A percentile compares a stretch with the other conserved stretches of the same genome.
phyloP scores from a whole-genome alignment of 495 filamentous ascomycete species.

The Talaromyces nanjingensis region DNA sequence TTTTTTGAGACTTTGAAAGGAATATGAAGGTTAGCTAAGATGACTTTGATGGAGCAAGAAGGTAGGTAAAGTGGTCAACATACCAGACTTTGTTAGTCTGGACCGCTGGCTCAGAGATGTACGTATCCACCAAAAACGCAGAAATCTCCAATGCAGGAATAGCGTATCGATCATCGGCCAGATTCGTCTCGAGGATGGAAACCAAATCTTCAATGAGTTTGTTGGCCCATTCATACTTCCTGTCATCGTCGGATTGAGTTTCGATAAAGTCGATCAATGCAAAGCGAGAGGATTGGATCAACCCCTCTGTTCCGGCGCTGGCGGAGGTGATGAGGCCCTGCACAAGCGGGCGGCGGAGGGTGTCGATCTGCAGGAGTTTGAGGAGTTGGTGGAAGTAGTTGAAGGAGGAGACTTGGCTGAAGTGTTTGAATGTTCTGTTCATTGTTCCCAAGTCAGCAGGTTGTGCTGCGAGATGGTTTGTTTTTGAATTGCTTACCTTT shows the following conservation, averaged over 20 bases:
- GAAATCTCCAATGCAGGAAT: slow-evolving; percentile 70
- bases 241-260: slow-evolving; percentile 25
- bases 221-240: slow-evolving; percentile 23
- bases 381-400: slow-evolving; percentile 40
- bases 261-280: slow-evolving; percentile 52
- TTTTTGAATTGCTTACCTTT: slow-evolving; percentile 20
- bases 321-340: slow-evolving; percentile 77
- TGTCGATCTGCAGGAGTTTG: slow-evolving; percentile 26
- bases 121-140: slow-evolving; percentile 61
- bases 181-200: slow-evolving; percentile 34
- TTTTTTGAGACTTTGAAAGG: slow-evolving; percentile 37
- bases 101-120: slow-evolving; percentile 14
- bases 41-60: background rate
- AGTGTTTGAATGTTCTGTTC: slow-evolving; percentile 36
- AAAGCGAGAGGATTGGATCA: slow-evolving; percentile 65
- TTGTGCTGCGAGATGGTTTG: background rate
- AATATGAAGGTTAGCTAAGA: background rate
- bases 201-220: slow-evolving; percentile 35
- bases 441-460: background rate
- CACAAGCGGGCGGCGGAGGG: slow-evolving; percentile 45
- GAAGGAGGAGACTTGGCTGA: slow-evolving; percentile 35
- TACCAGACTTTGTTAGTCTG: background rate
- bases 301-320: slow-evolving; percentile 73
- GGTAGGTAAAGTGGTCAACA: background rate
- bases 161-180: slow-evolving; percentile 60